Evolutionary conservation across 257 asterid species (phyloP).

Genomic region (Ehretia macrophylla): DNA sequence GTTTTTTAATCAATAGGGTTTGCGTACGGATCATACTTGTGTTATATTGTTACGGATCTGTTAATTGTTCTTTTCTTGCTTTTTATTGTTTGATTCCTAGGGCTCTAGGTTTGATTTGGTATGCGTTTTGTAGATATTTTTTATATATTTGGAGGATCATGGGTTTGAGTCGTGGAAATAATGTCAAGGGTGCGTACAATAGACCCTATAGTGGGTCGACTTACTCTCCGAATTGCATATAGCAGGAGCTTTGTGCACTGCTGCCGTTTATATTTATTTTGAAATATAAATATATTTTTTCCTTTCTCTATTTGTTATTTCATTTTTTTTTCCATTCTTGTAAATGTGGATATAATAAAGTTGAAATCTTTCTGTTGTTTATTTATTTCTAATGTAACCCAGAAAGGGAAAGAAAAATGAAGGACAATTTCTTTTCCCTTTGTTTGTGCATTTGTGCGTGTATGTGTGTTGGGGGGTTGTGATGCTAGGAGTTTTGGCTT

Average conservation of each 20-base stretch:
- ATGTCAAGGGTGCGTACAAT: no score
- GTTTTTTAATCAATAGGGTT: background rate
- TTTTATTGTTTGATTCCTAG: background rate
- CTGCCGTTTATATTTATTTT: background rate
- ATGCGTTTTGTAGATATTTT: background rate
- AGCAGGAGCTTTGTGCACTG: no score
- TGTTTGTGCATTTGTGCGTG: background rate
- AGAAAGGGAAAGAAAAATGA: background rate
- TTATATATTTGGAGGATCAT: no score
- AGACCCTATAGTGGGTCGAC: no score
- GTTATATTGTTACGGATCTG: background rate
- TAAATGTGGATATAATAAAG: no score
- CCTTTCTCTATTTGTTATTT: no score
- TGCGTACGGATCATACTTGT: slow-evolving; percentile 1
- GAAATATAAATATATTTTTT: background rate
- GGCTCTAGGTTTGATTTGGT: background rate
- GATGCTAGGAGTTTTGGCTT: background rate
- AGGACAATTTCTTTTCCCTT: background rate
- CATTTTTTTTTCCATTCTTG: no score
- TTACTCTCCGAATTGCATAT: no score
- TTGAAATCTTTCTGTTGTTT: background rate
- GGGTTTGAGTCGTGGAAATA: no score
- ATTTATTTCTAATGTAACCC: no score
- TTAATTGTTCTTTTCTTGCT: background rate
- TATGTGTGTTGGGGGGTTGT: no score